phyloP scores from a whole-genome alignment of 345 rosid genomes.

The Boechera divaricarpa region DNA sequence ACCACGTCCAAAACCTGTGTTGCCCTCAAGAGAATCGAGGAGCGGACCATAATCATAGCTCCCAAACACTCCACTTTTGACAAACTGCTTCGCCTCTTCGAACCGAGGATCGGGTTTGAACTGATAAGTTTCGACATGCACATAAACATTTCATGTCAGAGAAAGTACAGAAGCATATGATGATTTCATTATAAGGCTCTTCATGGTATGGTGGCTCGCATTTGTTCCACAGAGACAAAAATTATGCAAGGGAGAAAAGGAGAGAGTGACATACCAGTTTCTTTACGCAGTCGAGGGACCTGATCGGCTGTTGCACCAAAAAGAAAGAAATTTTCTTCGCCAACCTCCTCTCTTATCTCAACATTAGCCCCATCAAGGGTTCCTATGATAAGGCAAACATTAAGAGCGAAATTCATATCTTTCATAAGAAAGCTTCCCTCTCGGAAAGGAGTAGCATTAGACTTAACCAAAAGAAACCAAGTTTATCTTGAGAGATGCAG shows the following conservation, averaged over 20 bases:
- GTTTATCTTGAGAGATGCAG: slow-evolving; percentile 6
- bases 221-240: slow-evolving; percentile 11
- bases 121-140: slow-evolving; percentile 48
- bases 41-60: slow-evolving; percentile 86
- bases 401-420: slow-evolving; percentile 98
- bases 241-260: neutral
- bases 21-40: slow-evolving; percentile 91
- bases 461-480: slow-evolving; percentile 25
- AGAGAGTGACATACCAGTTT: slow-evolving; percentile 57
- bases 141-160: slow-evolving; percentile 11
- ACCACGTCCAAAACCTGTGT: slow-evolving; percentile 93
- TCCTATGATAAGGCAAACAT: slow-evolving; percentile 96
- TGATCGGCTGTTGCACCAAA: slow-evolving; percentile 94
- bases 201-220: neutral
- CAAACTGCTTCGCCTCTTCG: slow-evolving; percentile 89
- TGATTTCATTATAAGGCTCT: neutral
- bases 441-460: slow-evolving; percentile 5
- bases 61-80: slow-evolving; percentile 93
- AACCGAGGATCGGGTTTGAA: slow-evolving; percentile 93
- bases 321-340: slow-evolving; percentile 91
- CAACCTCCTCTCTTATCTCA: slow-evolving; percentile 93
- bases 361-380: slow-evolving; percentile 98
- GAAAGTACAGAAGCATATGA: neutral
- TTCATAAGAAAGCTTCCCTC: slow-evolving; percentile 47
- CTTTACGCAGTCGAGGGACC: slow-evolving; percentile 81